These are phyloP conservation scores for Claviceps digitariae DNA, from an alignment of 2,329 filamentous ascomycete species.

Conservation along the genomic window DNA sequence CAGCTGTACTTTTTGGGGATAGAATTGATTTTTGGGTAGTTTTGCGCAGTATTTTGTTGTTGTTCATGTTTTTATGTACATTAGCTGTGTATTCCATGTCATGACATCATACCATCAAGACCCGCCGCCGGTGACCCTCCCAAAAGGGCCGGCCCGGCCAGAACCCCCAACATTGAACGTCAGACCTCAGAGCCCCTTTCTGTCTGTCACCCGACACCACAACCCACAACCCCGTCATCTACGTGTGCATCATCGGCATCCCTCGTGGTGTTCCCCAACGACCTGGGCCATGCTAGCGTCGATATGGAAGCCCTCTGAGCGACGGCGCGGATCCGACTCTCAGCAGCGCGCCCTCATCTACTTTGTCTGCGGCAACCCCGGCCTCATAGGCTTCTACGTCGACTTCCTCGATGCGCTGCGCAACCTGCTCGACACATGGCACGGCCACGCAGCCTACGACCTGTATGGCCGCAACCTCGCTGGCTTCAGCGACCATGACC, in stretches of 20 bases:
- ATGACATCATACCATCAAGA: too few relatives aligned
- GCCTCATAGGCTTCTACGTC: slow-evolving; percentile 59
- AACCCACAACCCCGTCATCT: too few relatives aligned
- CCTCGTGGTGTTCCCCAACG: too few relatives aligned
- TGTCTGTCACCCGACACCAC: too few relatives aligned
- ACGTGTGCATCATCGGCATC: too few relatives aligned
- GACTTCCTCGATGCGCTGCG: slow-evolving; percentile 50
- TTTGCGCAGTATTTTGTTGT: background rate
- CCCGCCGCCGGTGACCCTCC: too few relatives aligned
- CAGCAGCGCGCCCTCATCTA: slow-evolving; percentile 41
- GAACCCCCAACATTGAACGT: too few relatives aligned
- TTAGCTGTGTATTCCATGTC: too few relatives aligned
- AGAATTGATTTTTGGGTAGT: background rate
- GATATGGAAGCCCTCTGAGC: slow-evolving; percentile 18
- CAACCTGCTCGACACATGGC: slow-evolving; percentile 32
- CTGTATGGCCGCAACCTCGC: slow-evolving; percentile 44
- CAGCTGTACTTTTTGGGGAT: background rate
- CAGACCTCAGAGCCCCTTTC: too few relatives aligned
- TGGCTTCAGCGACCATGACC: slow-evolving; percentile 43
- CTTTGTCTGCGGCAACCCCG: slow-evolving; percentile 66
- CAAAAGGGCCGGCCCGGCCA: too few relatives aligned
- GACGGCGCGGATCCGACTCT: slow-evolving; percentile 8
- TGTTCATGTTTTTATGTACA: background rate
- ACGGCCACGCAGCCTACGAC: slow-evolving; percentile 30
- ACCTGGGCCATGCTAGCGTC: slow-evolving; percentile 10